Base-by-base conservation (phyloP, 345 rosid species). In the Cochlearia excelsa region DNA sequence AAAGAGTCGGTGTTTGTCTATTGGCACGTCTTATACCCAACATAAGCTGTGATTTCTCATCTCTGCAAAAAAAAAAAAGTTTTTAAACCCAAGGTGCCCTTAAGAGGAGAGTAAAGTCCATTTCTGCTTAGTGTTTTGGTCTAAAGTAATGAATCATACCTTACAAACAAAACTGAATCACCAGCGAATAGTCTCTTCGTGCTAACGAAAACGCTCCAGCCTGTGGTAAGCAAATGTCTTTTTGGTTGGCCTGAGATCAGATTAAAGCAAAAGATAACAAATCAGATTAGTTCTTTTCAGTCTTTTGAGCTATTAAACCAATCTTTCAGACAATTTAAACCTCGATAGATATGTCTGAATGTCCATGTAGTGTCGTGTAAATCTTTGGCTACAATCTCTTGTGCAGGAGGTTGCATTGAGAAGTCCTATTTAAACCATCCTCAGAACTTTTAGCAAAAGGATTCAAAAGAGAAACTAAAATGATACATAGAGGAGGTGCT, bases 271-370 rank as follows among this genome's bases (percentile, higher is more conserved):
- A 16, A 16, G 23, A 57, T 10, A 66, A 55, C 61, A 10, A 51
- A 16, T 44, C 56, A 64, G 59, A 4, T 43, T 46, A 16, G 26
- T 50, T 11, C 10, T 30, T 40, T 52, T 11, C 31, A 53, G 3
- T 49, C 6, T n/a, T 47, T 30, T 30, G 33, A 28, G 10, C 10
- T 33, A 45, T 4, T 48, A 10, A 63, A 58, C 35, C 48, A 67
- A 30, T 34, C 53, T 43, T 37, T 52, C 43, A 30, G 34, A 51
- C 2, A 8, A 4, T 77, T 4, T 16, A 16, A 3, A 89, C 97
- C 99, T 9, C 96, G 83, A 66, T 76, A 94, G 66, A 94, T 90
- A 75, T 94, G 97, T 51, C 99, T 84, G 56, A 94, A 94, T n/a
- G 64, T 94, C 99, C 99, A 94, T 26, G 67, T 66, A 46, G 50